These are phyloP conservation scores for Kodamaea kaohsiungensis DNA, from an alignment of 805 yeast genomes.

Conservation along the genomic window DNA sequence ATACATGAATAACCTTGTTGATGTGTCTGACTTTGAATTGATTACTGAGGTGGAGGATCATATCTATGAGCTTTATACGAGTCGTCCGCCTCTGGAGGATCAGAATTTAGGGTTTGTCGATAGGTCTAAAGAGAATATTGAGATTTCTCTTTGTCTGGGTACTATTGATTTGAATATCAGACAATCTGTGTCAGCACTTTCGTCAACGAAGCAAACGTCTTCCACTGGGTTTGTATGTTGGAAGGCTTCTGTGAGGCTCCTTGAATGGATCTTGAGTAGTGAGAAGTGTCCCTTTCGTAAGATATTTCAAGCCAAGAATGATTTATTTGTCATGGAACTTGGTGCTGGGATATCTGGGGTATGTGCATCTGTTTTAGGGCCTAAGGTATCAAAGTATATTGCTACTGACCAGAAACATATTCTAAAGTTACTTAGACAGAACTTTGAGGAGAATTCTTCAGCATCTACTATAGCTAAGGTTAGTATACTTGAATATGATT, in stretches of 20 bases:
- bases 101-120: constrained; percentile 41
- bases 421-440: constrained; percentile 48
- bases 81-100: constrained; percentile 23
- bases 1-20: not conserved
- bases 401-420: constrained; percentile 62
- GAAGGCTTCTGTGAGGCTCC: constrained; percentile 50
- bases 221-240: constrained; percentile 70
- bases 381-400: constrained; percentile 35
- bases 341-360: constrained; percentile 66
- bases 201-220: constrained; percentile 34
- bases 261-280: constrained; percentile 52
- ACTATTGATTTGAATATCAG: constrained; percentile 28
- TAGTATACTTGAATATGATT: constrained; percentile 57
- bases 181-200: constrained; percentile 36
- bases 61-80: constrained; percentile 32
- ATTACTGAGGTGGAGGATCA: constrained; percentile 24
- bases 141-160: constrained; percentile 20
- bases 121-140: constrained; percentile 23
- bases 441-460: constrained; percentile 41
- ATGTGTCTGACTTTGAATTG: not conserved
- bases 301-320: constrained; percentile 13
- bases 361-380: constrained; percentile 42
- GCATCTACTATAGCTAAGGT: constrained; percentile 15
- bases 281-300: constrained; percentile 26
- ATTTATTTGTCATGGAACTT: constrained; percentile 48